A percentile compares a stretch with the other conserved stretches of the same genome.
phyloP scores from a whole-genome alignment of 441 rosid genomes.

The Eruca vesicaria region DNA sequence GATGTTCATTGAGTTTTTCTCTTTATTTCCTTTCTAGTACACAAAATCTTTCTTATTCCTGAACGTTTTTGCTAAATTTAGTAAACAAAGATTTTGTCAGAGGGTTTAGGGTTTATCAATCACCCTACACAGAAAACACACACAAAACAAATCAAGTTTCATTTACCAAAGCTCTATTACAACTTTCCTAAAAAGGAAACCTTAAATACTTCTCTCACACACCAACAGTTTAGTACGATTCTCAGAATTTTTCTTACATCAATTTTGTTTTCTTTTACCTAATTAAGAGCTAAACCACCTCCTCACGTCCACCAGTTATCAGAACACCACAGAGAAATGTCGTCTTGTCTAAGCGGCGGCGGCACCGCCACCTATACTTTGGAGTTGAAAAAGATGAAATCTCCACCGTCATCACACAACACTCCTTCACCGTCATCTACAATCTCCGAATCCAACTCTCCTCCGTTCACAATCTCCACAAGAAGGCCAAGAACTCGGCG shows the following conservation, averaged over 20 bases:
- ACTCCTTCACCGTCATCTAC: conserved; percentile 65
- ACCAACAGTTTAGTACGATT: not conserved
- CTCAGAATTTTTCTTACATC: not conserved
- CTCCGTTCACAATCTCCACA: conserved; percentile 61
- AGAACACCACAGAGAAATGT: conserved; percentile 24
- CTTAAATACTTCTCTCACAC: not conserved
- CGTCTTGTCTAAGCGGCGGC: conserved; percentile 61
- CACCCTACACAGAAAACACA: not conserved
- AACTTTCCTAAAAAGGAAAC: not conserved
- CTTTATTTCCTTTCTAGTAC: not conserved
- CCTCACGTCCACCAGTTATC: not conserved
- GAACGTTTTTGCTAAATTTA: conserved; percentile 2
- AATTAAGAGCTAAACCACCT: not conserved
- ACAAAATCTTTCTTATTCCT: not conserved
- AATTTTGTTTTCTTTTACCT: not conserved
- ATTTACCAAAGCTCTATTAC: not conserved
- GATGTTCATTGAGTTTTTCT: not conserved
- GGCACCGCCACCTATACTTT: conserved; percentile 42
- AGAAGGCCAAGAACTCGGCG: conserved; percentile 67
- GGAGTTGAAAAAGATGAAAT: conserved; percentile 40
- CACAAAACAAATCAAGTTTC: not conserved
- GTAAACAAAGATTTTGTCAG: conserved; percentile 12
- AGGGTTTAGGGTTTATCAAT: conserved; percentile 12
- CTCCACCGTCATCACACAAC: conserved; percentile 27
- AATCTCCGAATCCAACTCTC: conserved; percentile 63